Evolutionary conservation across 106 monocot species (phyloP).

Genomic region (Chionographis japonica): DNA sequence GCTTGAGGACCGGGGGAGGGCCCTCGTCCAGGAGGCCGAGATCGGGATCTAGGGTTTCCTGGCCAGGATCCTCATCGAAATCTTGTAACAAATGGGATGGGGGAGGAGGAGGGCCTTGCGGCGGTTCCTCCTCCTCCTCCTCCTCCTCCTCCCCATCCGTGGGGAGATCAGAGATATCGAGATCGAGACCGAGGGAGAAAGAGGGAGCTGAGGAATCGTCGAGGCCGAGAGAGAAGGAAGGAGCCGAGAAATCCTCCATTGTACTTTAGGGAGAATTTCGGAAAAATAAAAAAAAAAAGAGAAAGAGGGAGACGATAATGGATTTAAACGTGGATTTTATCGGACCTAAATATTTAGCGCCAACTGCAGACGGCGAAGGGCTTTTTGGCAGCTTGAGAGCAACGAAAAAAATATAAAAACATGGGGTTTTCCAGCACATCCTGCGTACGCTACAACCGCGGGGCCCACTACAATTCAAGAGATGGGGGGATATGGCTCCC

Average conservation of each 20-base stretch:
- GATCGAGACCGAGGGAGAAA: conserved; percentile 65
- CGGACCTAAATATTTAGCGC: too few relatives aligned
- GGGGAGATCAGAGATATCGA: conserved; percentile 24
- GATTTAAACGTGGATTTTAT: too few relatives aligned
- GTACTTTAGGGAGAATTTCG: too few relatives aligned
- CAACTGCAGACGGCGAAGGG: too few relatives aligned
- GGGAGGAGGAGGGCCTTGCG: background rate
- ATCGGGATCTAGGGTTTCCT: background rate
- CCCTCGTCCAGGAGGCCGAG: conserved; percentile 1
- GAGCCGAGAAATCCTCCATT: background rate
- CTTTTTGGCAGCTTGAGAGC: too few relatives aligned
- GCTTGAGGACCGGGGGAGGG: conserved; percentile 32
- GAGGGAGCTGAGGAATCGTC: conserved; percentile 43
- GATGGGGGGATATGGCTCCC: too few relatives aligned
- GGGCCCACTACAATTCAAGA: too few relatives aligned
- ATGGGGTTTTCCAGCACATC: too few relatives aligned
- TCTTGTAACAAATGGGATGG: background rate
- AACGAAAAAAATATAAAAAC: too few relatives aligned
- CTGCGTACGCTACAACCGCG: too few relatives aligned
- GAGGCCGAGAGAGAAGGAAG: background rate
- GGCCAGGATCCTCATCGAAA: background rate
- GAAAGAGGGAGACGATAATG: too few relatives aligned
- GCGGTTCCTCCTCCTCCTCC: conserved; percentile 7
- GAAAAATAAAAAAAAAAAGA: too few relatives aligned
- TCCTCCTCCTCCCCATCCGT: conserved; percentile 17